Evolutionary conservation across 306 rosid genomes (phyloP), one percentile per base, ranked within the genome.

Genomic region (Alnus rubra): DNA sequence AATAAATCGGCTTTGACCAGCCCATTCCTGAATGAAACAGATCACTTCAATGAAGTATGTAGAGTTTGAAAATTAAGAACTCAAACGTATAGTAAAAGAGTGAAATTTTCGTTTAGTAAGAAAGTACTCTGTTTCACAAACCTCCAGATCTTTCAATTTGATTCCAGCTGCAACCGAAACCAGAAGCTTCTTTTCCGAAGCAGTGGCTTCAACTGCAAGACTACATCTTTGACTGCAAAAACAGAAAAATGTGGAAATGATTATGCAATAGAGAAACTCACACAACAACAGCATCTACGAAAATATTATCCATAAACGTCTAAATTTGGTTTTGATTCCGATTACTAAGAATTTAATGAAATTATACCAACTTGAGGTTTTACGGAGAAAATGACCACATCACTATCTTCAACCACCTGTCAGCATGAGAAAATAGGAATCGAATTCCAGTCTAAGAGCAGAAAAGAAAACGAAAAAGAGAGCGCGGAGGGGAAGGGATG

Each of bases 131-230:
- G 16, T 74, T 37, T 78, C 0, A 4, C 65, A 77, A 56, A 95
- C 98, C 99, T 91, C 96, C 69, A 96, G 91, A 89, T 96, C 99
- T 82, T 91, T 88, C 89, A 96, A 72, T 83, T 89, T 96, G 79
- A 91, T 68, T 58, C 99, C 99, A 73, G 99, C 99, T 74, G 98
- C 98, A 83, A 96, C 87, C 2, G 98, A 96, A 84, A 96, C 98
- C 62, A 96, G 86, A 79, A 93, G 98, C 89, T 96, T 93, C 84
- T 89, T 88, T 77, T 69, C 78, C 49, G 97, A 84, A 96, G 85
- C 35, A 81, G 81, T 47, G 98, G 96, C 87, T 52, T 82, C 85
- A 96, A 80, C 77, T 90, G 84, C 86, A 73, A 74, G 11, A 91
- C 79, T 65, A 71, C 97, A 13, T 86, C 88, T 75, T 90, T 91